Conservation (phyloP, 2,329 filamentous ascomycete species). For the Celoporthe dispersa region DNA sequence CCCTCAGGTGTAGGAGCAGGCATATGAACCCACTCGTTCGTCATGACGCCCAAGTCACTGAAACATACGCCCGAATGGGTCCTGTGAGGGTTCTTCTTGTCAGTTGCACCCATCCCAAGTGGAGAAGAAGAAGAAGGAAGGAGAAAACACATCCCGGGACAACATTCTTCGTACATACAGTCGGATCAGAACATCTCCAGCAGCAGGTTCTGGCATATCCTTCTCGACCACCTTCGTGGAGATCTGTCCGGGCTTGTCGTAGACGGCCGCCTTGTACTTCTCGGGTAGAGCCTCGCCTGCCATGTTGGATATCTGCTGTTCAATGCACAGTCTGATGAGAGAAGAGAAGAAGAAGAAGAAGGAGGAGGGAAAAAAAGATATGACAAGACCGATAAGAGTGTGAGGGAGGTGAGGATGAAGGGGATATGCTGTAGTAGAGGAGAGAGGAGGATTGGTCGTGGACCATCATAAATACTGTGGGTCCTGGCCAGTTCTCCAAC, state of each 20-base stretch:
- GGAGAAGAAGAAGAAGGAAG: not conserved
- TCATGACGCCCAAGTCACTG: slow-evolving; percentile 31
- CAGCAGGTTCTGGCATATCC: slow-evolving; percentile 26
- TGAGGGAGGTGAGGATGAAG: not conserved
- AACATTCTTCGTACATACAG: slow-evolving; percentile 22
- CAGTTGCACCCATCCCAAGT: not conserved
- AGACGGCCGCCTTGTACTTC: slow-evolving; percentile 25
- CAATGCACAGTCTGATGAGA: too few species aligned
- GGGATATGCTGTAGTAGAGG: not conserved
- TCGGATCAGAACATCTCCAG: slow-evolving; percentile 27
- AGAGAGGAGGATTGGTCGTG: not conserved
- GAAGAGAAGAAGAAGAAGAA: not conserved
- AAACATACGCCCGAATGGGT: slow-evolving; percentile 33
- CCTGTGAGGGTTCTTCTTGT: not conserved
- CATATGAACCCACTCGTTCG: slow-evolving; percentile 26
- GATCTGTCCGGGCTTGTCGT: slow-evolving; percentile 26
- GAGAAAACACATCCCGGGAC: not conserved
- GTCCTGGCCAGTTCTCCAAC: not conserved
- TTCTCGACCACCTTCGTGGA: slow-evolving; percentile 26
- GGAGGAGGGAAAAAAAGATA: not conserved
- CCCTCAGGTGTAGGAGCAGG: slow-evolving; percentile 28
- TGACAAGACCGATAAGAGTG: not conserved
- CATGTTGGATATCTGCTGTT: slow-evolving; percentile 14
- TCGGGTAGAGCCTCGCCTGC: slow-evolving; percentile 17
- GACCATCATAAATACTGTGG: not conserved